phyloP scores from a whole-genome alignment of 768 basidiomycete genomes.

The Melanogaster broomeanus region DNA sequence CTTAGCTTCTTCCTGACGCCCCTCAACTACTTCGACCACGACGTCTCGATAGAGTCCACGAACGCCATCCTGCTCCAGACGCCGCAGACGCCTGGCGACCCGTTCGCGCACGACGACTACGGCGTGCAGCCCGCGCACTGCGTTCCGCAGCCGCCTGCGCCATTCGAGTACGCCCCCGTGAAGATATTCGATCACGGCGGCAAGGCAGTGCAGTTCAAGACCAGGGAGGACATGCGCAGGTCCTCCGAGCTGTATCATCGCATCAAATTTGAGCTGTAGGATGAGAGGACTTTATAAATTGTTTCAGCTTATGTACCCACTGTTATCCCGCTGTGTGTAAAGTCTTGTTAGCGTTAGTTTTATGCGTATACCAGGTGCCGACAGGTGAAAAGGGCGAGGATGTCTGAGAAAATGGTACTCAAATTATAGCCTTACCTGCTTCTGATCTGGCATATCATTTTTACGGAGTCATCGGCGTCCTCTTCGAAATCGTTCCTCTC shows the following conservation, averaged over 20 bases:
- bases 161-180: constrained; percentile 41
- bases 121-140: constrained; percentile 47
- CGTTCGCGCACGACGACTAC: constrained; percentile 51
- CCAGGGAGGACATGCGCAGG: constrained; percentile 41
- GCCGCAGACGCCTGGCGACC: constrained; percentile 38
- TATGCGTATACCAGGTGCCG: too few species aligned
- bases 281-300: too few species aligned
- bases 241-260: constrained; percentile 40
- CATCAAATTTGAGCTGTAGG: constrained; percentile 35
- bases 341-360: too few species aligned
- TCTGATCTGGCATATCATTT: too few species aligned
- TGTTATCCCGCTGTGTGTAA: too few species aligned
- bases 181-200: constrained; percentile 38
- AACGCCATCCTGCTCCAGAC: constrained; percentile 52
- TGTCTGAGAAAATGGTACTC: too few species aligned
- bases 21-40: constrained; percentile 65
- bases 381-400: too few species aligned
- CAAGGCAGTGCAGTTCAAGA: constrained; percentile 25
- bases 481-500: too few species aligned
- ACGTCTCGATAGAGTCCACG: constrained; percentile 57
- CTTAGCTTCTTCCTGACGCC: constrained; percentile 58
- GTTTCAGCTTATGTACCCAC: too few species aligned
- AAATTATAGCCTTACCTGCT: too few species aligned
- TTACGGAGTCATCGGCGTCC: too few species aligned
- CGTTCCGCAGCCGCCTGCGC: constrained; percentile 36